These are phyloP conservation scores for Apiotrichum veenhuisii DNA, from an alignment of 1,284 basidiomycete species.

Conservation along the genomic window DNA sequence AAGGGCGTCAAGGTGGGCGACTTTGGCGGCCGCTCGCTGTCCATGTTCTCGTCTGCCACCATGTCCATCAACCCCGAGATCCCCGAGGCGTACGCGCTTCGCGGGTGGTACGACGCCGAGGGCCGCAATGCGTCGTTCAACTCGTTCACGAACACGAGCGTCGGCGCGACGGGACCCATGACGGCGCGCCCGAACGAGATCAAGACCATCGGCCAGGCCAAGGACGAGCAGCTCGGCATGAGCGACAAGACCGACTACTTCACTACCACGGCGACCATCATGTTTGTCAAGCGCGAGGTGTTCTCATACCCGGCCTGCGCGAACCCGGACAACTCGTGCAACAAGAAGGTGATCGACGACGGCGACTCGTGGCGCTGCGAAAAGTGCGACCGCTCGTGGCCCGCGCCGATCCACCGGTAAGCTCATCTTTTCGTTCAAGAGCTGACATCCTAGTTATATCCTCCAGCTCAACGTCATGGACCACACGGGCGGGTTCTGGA, in stretches of 20 bases:
- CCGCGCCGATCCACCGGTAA: constrained; percentile 75
- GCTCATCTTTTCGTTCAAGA: constrained; percentile 23
- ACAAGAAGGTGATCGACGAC: constrained; percentile 81
- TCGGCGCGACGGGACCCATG: constrained; percentile 42
- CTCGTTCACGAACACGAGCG: constrained; percentile 59
- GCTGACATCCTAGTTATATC: constrained; percentile 65
- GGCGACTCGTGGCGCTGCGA: constrained; percentile 82
- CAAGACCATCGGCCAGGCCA: constrained; percentile 75
- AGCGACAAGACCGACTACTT: constrained; percentile 80
- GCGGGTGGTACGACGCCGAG: constrained; percentile 81
- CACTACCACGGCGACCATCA: constrained; percentile 74
- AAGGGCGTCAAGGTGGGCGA: constrained; percentile 94
- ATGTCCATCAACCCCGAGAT: constrained; percentile 87
- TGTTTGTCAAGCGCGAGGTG: constrained; percentile 83
- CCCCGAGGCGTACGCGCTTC: constrained; percentile 73
- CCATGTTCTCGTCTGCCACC: constrained; percentile 63
- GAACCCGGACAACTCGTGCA: constrained; percentile 62
- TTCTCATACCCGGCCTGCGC: constrained; percentile 89
- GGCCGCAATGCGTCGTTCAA: constrained; percentile 65
- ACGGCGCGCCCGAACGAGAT: constrained; percentile 62
- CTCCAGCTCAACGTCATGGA: constrained; percentile 85
- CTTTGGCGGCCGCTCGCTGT: constrained; percentile 84
- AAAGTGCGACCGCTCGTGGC: constrained; percentile 77
- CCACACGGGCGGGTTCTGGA: constrained; percentile 82
- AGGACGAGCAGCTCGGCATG: constrained; percentile 71